Conservation (phyloP, 768 basidiomycete genomes). For the Suillus luteus region DNA sequence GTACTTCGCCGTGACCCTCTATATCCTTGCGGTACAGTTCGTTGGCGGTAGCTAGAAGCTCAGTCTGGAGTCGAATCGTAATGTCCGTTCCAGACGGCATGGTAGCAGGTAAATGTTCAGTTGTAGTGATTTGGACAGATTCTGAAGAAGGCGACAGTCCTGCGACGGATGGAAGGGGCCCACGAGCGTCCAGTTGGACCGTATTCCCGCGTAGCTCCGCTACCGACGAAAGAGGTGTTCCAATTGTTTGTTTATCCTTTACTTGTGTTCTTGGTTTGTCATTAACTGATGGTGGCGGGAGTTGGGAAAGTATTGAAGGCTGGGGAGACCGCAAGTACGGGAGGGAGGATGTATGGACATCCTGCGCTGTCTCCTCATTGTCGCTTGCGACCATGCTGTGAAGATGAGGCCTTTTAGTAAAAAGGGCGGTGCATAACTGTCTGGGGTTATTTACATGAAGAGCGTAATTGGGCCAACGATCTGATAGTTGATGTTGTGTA, state of each 20-base stretch:
- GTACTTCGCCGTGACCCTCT: slow-evolving; percentile 26
- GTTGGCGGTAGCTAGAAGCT: slow-evolving; percentile 60
- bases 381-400: slow-evolving; percentile 33
- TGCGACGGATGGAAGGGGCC: slow-evolving; percentile 26
- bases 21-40: slow-evolving; percentile 56
- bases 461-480: slow-evolving; percentile 1
- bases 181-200: slow-evolving; percentile 26
- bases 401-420: slow-evolving; percentile 23
- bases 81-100: slow-evolving; percentile 33
- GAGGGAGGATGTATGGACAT: slow-evolving; percentile 13
- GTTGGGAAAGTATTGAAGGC: slow-evolving; percentile 16
- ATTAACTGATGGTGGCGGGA: slow-evolving; percentile 13
- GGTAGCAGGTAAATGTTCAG: slow-evolving; percentile 39
- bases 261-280: slow-evolving; percentile 50
- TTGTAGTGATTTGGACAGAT: slow-evolving; percentile 49
- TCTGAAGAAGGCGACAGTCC: slow-evolving; percentile 51
- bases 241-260: slow-evolving; percentile 39
- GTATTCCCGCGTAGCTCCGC: slow-evolving; percentile 28
- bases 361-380: slow-evolving; percentile 30
- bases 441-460: slow-evolving; percentile 3
- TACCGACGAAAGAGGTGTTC: slow-evolving; percentile 11
- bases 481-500: slow-evolving; percentile 3
- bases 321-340: slow-evolving; percentile 13
- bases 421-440: slow-evolving; percentile 1
- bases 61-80: slow-evolving; percentile 50